Percentiles rank a stretch among this genome's conserved stretches.
phyloP scores from a whole-genome alignment of 768 basidiomycete species.

The Mycena haematopus region DNA sequence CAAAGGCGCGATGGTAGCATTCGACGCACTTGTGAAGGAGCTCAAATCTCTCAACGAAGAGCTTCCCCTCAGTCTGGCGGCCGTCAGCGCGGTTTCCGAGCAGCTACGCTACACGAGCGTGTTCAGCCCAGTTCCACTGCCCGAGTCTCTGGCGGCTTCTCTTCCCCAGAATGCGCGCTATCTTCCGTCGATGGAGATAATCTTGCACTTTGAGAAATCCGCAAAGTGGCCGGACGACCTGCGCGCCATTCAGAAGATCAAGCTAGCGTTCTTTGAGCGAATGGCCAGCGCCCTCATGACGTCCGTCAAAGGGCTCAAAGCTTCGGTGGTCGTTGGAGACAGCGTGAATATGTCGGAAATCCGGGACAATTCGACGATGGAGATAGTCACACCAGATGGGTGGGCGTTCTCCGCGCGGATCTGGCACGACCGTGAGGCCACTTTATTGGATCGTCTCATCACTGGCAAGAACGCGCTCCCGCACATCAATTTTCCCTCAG shows the following conservation, averaged over 20 bases:
- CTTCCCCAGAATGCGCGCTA: constrained; percentile 70
- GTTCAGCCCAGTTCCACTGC: constrained; percentile 80
- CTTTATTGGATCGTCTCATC: constrained; percentile 74
- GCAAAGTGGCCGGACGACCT: constrained; percentile 96
- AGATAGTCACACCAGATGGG: constrained; percentile 80
- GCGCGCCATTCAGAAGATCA: constrained; percentile 90
- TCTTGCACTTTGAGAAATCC: constrained; percentile 92
- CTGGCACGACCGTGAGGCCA: constrained; percentile 87
- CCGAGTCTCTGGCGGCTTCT: constrained; percentile 53
- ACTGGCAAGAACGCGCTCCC: constrained; percentile 51
- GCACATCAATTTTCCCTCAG: constrained; percentile 40
- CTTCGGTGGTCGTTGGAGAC: constrained; percentile 64
- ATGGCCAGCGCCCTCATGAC: constrained; percentile 72
- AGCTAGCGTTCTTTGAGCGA: constrained; percentile 89
- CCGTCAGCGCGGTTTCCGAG: constrained; percentile 75
- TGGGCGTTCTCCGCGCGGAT: constrained; percentile 88
- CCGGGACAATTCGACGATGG: constrained; percentile 73
- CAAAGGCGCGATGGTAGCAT: constrained; percentile 78
- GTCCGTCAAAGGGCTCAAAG: constrained; percentile 55
- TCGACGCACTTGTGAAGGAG: constrained; percentile 75
- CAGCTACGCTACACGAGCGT: constrained; percentile 83
- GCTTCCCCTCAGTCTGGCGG: constrained; percentile 79
- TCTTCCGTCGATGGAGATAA: constrained; percentile 70
- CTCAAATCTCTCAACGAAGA: constrained; percentile 77
- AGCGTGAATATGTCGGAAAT: constrained; percentile 56